Percentiles rank a stretch among this genome's conserved stretches.
Evolutionary conservation across 805 yeast genomes (phyloP).

Genomic region (Sporopachydermia quercuum): DNA sequence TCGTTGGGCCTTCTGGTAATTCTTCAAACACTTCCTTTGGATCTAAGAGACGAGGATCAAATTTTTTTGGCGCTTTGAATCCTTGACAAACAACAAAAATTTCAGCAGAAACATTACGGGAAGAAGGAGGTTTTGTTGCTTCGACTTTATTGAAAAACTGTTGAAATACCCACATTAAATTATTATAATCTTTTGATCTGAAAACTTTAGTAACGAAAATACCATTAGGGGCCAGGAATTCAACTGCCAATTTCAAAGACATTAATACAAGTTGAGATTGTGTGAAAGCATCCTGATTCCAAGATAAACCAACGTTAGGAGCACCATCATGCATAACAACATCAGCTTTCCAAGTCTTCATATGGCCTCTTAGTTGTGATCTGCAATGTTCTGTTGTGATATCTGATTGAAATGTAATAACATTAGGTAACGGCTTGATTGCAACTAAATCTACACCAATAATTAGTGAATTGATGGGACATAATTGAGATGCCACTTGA

Average conservation of each 20-base stretch:
- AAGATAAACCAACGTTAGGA: constrained; percentile 98
- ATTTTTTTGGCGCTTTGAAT: constrained; percentile 87
- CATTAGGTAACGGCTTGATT: constrained; percentile 89
- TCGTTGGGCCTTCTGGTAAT: constrained; percentile 53
- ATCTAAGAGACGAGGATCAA: constrained; percentile 86
- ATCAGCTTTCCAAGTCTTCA: constrained; percentile 98
- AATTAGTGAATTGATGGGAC: constrained; percentile 86
- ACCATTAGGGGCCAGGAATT: constrained; percentile 82
- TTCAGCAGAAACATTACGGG: constrained; percentile 98
- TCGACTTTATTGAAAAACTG: constrained; percentile 93
- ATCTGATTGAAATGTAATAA: constrained; percentile 89
- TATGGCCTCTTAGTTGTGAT: constrained; percentile 82
- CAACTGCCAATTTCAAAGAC: constrained; percentile 88
- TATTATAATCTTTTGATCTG: constrained; percentile 97
- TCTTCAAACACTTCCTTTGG: constrained; percentile 93
- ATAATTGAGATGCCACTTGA: constrained; percentile 88
- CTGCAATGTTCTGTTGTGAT: constrained; percentile 97
- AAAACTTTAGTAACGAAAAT: constrained; percentile 92
- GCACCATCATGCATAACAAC: constrained; percentile 99
- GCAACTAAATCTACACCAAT: constrained; percentile 99
- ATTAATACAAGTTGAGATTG: constrained; percentile 93
- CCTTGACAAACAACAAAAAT: constrained; percentile 94
- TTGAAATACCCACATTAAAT: constrained; percentile 93
- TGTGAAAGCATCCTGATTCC: constrained; percentile 99
- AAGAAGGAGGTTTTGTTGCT: constrained; percentile 98